These are phyloP conservation scores for Plantago major DNA, from an alignment of 257 asterid genomes.

Conservation along the genomic window DNA sequence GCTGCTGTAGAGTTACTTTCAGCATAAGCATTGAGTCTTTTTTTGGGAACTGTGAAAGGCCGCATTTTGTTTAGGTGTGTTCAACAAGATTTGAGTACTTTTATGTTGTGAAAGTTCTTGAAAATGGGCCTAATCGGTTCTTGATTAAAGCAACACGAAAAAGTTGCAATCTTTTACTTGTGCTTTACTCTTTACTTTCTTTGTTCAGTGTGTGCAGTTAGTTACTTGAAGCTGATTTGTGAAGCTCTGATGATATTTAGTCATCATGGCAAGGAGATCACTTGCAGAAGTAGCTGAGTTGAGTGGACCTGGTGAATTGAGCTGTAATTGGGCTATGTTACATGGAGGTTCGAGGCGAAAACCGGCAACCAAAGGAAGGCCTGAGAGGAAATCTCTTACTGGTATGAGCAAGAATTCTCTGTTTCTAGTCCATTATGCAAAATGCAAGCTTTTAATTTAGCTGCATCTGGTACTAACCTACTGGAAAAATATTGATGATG, in stretches of 20 bases:
- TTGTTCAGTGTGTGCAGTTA: constrained; percentile 12
- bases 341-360: constrained; percentile 21
- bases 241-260: constrained; percentile 11
- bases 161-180: no score
- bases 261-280: constrained; percentile 41
- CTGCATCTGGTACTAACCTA: neutral
- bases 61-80: constrained; percentile 15
- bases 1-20: constrained; percentile 18
- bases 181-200: no score
- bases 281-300: constrained; percentile 16
- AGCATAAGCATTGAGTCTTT: neutral
- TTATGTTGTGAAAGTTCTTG: constrained; percentile 13
- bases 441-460: neutral
- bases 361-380: constrained; percentile 41
- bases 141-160: neutral
- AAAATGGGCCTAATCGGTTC: constrained; percentile 16
- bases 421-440: constrained; percentile 3
- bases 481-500: constrained; percentile 7
- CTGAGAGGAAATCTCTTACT: constrained; percentile 16
- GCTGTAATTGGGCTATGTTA: constrained; percentile 51
- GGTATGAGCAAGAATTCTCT: constrained; percentile 27
- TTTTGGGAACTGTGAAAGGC: constrained; percentile 14
- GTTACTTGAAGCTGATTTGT: constrained; percentile 5
- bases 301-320: constrained; percentile 22
- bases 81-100: constrained; percentile 12